Evolutionary conservation across 495 filamentous ascomycete species (phyloP), one percentile per base, ranked within the genome.

Genomic region (Neurospora tetrasperma): DNA sequence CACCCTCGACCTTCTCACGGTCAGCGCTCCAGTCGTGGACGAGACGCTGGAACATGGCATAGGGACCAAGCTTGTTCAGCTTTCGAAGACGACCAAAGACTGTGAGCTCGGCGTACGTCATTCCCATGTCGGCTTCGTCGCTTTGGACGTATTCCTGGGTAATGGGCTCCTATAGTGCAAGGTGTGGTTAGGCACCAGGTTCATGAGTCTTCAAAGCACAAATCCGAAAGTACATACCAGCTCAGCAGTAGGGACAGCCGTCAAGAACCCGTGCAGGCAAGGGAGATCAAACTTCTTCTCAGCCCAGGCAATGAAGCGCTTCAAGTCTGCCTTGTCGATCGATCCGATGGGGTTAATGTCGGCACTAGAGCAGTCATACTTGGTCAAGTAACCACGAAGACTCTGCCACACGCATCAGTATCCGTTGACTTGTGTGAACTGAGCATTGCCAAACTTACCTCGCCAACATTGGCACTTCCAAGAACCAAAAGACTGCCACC

Each of bases 231-330:
- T 27, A 48, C 72, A 2, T 59, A 74, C 74, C 0, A 97, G 86
- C 79, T 97, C 94, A 1, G 93, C 94, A 4, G 93, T 96, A 0
- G 94, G 94, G 0, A 86, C 84, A 4, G 94, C 94, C 18, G 85
- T 82, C 31, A 96, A 79, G 83, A 98, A 97, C 4, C 87, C 86
- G 2, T 89, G 93, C 6, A 98, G 86, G 73, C 92, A 89, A 0
- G 93, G 93, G 7, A 98, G 78, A 31, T 88, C 78, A 79, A 93
- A 97, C 41, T 75, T 66, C 54, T 70, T 78, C 69, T 79, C 78
- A 3, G 91, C 88, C 85, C 89, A 96, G 12, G 82, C 81, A 66
- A 95, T 93, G 85, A 97, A 96, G 5, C 85, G 81, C 77, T 92
- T 94, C 4, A 97, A 82, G 75, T 97, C 95, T 7, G 86, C 76